Evolutionary conservation across 768 basidiomycete species (phyloP).

Genomic region (Hortiboletus flavorubellus): DNA sequence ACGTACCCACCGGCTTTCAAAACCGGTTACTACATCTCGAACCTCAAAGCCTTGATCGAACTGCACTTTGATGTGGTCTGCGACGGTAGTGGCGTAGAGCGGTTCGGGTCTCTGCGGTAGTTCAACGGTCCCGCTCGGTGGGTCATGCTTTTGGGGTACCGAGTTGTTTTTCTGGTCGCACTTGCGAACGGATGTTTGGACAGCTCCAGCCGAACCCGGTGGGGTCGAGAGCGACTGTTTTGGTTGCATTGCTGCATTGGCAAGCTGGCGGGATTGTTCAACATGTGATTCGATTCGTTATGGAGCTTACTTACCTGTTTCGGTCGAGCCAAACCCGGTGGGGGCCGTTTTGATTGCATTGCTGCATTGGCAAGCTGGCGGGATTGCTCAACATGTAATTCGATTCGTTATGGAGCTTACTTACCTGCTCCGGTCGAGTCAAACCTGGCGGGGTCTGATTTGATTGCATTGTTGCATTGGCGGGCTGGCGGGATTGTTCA

Average conservation of each 20-base stretch:
- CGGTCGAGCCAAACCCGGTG: too few relatives aligned
- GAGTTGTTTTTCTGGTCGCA: background rate
- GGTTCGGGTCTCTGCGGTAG: constrained; percentile 14
- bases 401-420: too few relatives aligned
- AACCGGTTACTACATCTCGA: constrained; percentile 54
- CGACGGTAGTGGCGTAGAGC: constrained; percentile 35
- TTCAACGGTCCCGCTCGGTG: background rate
- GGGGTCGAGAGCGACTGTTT: background rate
- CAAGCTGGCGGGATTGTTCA: constrained; percentile 1
- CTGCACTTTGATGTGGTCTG: constrained; percentile 54
- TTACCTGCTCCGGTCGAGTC: too few relatives aligned
- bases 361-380: too few relatives aligned
- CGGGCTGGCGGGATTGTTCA: too few relatives aligned
- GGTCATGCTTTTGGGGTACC: background rate
- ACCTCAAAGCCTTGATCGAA: constrained; percentile 63
- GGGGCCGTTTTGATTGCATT: too few relatives aligned
- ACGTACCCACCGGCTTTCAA: constrained; percentile 63
- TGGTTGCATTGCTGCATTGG: background rate
- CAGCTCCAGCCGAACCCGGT: background rate
- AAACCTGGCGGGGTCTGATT: too few relatives aligned
- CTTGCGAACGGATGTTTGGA: background rate
- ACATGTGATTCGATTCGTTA: background rate
- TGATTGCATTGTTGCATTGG: too few relatives aligned
- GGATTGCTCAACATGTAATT: too few relatives aligned
- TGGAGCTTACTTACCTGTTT: constrained; percentile 6